Base-by-base conservation (phyloP, 2,329 filamentous ascomycete genomes). In the Colletotrichum noveboracense region DNA sequence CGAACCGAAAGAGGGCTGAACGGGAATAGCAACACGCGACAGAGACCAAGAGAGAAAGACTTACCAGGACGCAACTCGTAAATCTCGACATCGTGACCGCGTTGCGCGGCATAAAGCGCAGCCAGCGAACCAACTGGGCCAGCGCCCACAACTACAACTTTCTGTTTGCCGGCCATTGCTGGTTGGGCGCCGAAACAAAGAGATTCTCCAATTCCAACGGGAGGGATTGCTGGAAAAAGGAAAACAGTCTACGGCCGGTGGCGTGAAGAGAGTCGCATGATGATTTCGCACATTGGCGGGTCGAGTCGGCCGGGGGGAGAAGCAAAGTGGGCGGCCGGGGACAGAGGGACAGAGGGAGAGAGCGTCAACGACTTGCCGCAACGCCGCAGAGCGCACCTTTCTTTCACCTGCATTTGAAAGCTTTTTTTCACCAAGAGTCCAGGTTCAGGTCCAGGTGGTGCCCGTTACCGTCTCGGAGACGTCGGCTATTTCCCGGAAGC, bases 71-170 rank as follows among this genome's bases (percentile, higher is more conserved):
- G 92, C 79, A 99, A 87, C 85, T 99, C 97, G 84, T 98, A 99
- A 66, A 99, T 90, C 83, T 98, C 96, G 36, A 99, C 97, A 81
- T 96, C 88, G 84, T 98, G 93, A 58, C 96, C 97, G 83, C 96
- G 90, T 79, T 94, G 91, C 5, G 97, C 96, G 70, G 97, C 96
- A 87, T 98, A 99, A 7, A 99, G 87, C 58, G 96, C 97, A 28
- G 97, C 96, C 56, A 99, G 88, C 13, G 96, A 95, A 52, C 97
- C 97, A 9, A 99, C 97, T 0, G 97, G 97, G 3, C 97, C 97
- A 70, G 96, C 97, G 70, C 97, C 97, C 65, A 99, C 93, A 62
- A 99, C 90, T 24, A 98, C 90, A 71, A 94, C 92, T 85, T 95
- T 97, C 80, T 95, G 90, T 76, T 77, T 83, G 32, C 79, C 80